Evolutionary conservation across 805 yeast genomes (phyloP), one percentile per base, ranked within the genome.

Genomic region (Barnettozyma botsteinii): DNA sequence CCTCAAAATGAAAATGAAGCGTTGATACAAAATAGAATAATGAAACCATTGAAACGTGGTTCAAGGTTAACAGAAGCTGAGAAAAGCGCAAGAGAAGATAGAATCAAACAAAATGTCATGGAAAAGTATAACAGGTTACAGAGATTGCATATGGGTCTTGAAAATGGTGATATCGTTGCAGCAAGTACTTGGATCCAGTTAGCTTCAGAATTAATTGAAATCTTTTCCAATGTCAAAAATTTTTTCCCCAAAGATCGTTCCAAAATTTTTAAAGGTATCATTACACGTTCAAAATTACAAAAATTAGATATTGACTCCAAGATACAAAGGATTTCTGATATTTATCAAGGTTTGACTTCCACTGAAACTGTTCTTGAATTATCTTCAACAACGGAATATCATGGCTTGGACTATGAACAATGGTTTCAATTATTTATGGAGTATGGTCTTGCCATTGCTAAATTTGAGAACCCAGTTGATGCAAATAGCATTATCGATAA

Each of bases 341-440:
- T 85, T 34, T 76, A 79, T 45, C 83, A 80, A 49, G 89, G 69
- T 20, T 67, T 62, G 26, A 60, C 61, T 6, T 56, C 66, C 3
- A 51, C 68, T 55, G 65, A 65, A 35, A 75, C 63, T 35, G 66
- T 64, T 67, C 56, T 67, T 4, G 59, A 62, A 5, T 45, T 62
- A 30, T 72, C 79, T 0, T 73, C 85, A 0, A 70, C 71, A 11
- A 66, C 68, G 1, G 80, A 74, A 51, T 85, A 83, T 53, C 69
- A 95, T 42, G 96, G 96, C 0, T 62, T 88, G 17, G 64, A 70
- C 4, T 85, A 85, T 57, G 84, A 82, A 28, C 73, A 73, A 27
- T 93, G 98, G 98, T 87, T 87, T 59, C 78, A 75, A 46, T 65
- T 91, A 7, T 85, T 88, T 52, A 81, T 88, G 75, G 83, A 81